phyloP scores from a whole-genome alignment of 176 grass and related monocot species.

The Ensete glaucum region DNA sequence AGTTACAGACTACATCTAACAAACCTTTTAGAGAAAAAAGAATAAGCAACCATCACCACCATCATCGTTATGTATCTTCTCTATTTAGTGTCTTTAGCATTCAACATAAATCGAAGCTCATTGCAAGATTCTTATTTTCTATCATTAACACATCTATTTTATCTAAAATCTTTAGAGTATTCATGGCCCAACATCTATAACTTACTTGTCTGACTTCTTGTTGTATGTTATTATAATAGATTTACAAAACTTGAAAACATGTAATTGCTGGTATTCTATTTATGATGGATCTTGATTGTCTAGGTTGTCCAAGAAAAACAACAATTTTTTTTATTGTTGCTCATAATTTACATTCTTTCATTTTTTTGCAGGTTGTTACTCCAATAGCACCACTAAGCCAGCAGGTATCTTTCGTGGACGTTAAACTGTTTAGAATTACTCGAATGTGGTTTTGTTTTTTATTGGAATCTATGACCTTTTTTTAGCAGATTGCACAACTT shows the following conservation, averaged over 20 bases:
- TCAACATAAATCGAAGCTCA: not conserved
- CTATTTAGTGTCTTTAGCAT: not conserved
- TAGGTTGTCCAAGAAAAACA: not conserved
- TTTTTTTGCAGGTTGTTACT: constrained; percentile 76
- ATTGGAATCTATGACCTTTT: not conserved
- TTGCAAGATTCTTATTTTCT: not conserved
- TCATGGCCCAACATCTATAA: no score
- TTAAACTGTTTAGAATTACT: not conserved
- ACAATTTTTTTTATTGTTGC: not conserved
- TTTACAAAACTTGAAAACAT: not conserved
- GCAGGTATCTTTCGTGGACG: constrained; percentile 56
- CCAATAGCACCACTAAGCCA: constrained; percentile 96
- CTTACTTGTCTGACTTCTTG: not conserved
- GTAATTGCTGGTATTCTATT: not conserved
- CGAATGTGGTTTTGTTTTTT: not conserved
- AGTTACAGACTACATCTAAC: no score
- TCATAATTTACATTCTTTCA: constrained; percentile 4
- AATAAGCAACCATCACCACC: no score
- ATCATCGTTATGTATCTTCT: not conserved
- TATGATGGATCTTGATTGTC: not conserved
- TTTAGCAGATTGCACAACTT: not conserved
- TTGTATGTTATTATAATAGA: not conserved
- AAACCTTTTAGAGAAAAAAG: no score
- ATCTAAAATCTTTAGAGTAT: no score
- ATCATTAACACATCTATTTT: no score